Conservation (phyloP, 495 filamentous ascomycete species). For the Aspergillus nanangensis region DNA sequence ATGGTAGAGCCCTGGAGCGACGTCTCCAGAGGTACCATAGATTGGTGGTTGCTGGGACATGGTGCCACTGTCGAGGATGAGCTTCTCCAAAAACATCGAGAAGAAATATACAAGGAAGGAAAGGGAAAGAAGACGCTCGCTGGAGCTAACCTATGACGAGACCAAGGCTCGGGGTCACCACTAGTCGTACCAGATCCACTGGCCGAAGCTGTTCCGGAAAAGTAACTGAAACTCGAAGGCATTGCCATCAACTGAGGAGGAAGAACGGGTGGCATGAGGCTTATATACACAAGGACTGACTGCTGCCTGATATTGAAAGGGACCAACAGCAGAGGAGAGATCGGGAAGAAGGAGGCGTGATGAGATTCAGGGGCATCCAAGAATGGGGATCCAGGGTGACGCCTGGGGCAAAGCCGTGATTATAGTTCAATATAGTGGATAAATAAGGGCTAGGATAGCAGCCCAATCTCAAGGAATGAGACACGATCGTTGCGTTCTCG, state of each 20-base stretch:
- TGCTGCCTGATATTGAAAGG: background rate
- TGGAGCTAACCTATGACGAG: conserved; percentile 41
- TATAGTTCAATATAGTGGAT: background rate
- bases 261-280: conserved; percentile 35
- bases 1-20: conserved; percentile 35
- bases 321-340: background rate
- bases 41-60: conserved; percentile 30
- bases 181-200: conserved; percentile 29
- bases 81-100: conserved; percentile 11
- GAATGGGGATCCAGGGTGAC: background rate
- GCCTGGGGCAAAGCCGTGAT: background rate
- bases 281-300: conserved; percentile 4
- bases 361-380: background rate
- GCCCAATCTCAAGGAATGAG: conserved; percentile 13
- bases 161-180: conserved; percentile 33
- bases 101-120: conserved; percentile 6
- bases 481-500: conserved; percentile 13
- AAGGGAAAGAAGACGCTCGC: conserved; percentile 9
- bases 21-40: conserved; percentile 28
- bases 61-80: conserved; percentile 29
- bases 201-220: conserved; percentile 28
- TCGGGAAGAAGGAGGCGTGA: background rate
- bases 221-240: conserved; percentile 29
- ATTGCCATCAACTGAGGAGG: conserved; percentile 28
- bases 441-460: conserved; percentile 8